Base-by-base conservation (phyloP, 208 protist genomes). In the Trypanosoma congolense region DNA sequence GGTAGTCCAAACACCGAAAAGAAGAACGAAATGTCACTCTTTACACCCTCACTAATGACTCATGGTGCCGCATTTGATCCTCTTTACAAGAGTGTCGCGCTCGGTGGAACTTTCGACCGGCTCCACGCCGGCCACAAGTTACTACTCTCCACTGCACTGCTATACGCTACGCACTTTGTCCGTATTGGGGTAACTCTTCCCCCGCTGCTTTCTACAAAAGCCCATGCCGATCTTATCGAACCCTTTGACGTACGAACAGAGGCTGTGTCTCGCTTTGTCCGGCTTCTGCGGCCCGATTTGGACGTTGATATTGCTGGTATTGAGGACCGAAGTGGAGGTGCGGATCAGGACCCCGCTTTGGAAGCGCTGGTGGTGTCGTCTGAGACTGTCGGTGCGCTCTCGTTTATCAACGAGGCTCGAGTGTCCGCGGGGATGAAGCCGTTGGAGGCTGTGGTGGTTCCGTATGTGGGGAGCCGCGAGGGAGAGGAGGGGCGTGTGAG, bases 31-130 rank as follows among this genome's bases (percentile, higher is more conserved):
- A 0, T 30, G 10, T 9, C 44, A 22, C 22, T 53, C 9, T 57
- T 63, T 57, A 56, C 26, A 45, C 19, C 55, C 8, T 36, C 42
- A 10, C 21, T 44, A 19, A 66, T 75, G 59, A 54, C 53, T 8
- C 31, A 33, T 3, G 53, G 49, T 43, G 24, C 49, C 0, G 83
- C 72, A 16, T 94, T 91, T 51, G 22, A 57, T 19, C 83, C 77
- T 0, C 29, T 75, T 25, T 94, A 87, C 65, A 58, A 61, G 12
- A 75, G 86, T 62, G 85, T 94, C 6, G 90, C 84, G 9, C 72
- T 96, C 22, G 90, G 90, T 18, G 90, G 90, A 38, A 96, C 90
- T 16, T 96, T 96, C 57, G 90, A 96, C 50, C 83, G 80, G 33
- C 75, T 96, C 8, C 90, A 96, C 70, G 74, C 65, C 1, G 90